Conservation (phyloP, 305 asterid species). For the Solanum hybrid region DNA sequence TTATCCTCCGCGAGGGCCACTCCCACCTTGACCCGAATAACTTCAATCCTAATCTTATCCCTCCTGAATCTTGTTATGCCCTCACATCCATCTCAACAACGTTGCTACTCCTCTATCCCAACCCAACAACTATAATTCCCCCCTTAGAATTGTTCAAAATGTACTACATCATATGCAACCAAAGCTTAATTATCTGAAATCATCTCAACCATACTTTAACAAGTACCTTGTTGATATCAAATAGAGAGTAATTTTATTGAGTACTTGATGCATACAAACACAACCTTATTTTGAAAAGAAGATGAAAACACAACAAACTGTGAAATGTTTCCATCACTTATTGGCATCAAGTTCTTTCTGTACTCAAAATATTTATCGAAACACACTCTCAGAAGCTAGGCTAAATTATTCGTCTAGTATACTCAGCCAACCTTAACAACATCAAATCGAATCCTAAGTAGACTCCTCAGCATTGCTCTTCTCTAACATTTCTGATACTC, state of each 20-base stretch:
- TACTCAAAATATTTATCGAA: neutral
- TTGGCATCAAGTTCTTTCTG: neutral
- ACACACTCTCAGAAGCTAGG: neutral
- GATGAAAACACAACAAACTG: neutral
- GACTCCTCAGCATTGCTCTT: neutral
- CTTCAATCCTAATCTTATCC: neutral
- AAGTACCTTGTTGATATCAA: neutral
- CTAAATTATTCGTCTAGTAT: neutral
- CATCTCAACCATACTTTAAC: neutral
- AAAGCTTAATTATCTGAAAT: neutral
- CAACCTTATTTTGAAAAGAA: neutral
- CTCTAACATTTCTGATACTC: slow-evolving; percentile 26
- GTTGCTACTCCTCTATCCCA: neutral
- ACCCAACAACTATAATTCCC: neutral
- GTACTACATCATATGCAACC: neutral
- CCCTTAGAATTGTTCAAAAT: neutral
- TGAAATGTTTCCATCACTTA: neutral
- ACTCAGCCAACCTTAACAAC: neutral
- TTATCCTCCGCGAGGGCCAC: neutral
- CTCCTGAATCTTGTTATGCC: neutral
- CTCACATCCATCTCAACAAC: neutral
- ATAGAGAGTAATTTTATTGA: neutral
- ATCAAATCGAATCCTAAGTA: neutral
- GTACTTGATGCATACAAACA: neutral
- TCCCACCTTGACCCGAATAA: neutral